These are phyloP conservation scores for Zygoascus bituminiphila DNA, from an alignment of 805 yeast species.

Conservation along the genomic window DNA sequence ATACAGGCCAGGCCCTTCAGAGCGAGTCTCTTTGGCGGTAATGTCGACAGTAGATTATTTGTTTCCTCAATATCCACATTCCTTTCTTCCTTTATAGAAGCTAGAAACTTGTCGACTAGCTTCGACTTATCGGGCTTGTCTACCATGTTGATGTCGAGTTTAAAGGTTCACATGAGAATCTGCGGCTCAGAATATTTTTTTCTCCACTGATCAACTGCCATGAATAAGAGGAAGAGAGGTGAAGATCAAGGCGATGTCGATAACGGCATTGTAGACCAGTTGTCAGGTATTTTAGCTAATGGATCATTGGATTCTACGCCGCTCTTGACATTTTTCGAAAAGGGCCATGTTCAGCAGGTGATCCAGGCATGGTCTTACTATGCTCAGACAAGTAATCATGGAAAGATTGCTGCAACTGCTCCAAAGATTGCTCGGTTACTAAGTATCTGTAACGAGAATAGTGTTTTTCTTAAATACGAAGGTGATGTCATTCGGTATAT, in stretches of 20 bases:
- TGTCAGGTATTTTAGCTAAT: neutral
- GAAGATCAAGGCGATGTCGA: constrained; percentile 10
- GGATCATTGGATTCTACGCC: constrained; percentile 3
- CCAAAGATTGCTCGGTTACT: constrained; percentile 27
- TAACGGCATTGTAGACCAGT: constrained; percentile 6
- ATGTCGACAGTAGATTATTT: constrained; percentile 34
- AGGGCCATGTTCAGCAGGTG: constrained; percentile 31
- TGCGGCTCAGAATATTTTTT: constrained; percentile 4
- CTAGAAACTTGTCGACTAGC: constrained; percentile 33
- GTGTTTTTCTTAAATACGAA: constrained; percentile 22
- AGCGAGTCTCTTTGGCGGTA: constrained; percentile 60
- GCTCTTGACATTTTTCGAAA: constrained; percentile 24
- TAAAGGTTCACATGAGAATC: neutral
- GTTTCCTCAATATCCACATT: constrained; percentile 46
- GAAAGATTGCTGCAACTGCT: constrained; percentile 25
- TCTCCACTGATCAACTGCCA: neutral
- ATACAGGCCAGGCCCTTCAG: constrained; percentile 66
- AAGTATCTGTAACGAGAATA: constrained; percentile 35
- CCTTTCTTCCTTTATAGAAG: constrained; percentile 41
- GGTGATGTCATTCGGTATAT: constrained; percentile 43
- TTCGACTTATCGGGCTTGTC: neutral
- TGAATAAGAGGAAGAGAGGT: constrained; percentile 12
- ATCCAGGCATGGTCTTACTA: constrained; percentile 42
- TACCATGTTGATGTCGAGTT: neutral
- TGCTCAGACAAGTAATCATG: constrained; percentile 26